Percentiles rank a stretch among this genome's conserved stretches.
Evolutionary conservation across 2,329 filamentous ascomycete species (phyloP).

Genomic region (Calycina herbarum): DNA sequence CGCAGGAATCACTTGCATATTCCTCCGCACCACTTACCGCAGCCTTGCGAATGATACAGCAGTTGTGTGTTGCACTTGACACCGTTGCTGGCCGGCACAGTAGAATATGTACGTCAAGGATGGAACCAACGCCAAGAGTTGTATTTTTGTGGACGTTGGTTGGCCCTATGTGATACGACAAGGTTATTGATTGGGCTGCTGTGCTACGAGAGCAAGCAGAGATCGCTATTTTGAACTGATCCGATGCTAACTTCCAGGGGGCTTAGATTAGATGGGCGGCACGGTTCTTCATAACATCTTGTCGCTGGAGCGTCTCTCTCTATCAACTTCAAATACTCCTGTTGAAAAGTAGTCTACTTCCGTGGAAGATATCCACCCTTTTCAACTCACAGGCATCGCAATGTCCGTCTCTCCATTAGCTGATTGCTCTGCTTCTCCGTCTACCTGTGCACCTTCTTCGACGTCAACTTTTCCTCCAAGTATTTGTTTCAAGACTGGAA

Average conservation of each 20-base stretch:
- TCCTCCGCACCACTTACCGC: conserved; percentile 1
- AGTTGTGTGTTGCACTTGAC: conserved; percentile 2
- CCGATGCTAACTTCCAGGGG: background rate
- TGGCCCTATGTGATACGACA: background rate
- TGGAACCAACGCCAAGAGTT: conserved; percentile 9
- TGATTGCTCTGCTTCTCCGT: too few relatives aligned
- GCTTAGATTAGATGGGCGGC: conserved; percentile 1
- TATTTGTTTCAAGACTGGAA: too few relatives aligned
- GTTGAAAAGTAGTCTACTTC: too few relatives aligned
- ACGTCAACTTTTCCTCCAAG: too few relatives aligned
- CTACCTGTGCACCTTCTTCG: too few relatives aligned
- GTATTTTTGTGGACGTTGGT: background rate
- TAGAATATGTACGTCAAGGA: background rate
- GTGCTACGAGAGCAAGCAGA: background rate
- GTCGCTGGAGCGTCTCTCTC: too few relatives aligned
- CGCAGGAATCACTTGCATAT: background rate
- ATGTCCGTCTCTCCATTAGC: too few relatives aligned
- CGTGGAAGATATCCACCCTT: too few relatives aligned
- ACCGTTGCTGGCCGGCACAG: background rate
- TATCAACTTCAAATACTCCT: too few relatives aligned
- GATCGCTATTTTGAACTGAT: background rate
- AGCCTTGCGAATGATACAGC: background rate
- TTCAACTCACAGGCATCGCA: too few relatives aligned
- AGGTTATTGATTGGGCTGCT: background rate
- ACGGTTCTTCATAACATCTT: background rate